A percentile compares a stretch with the other conserved stretches of the same genome.
Evolutionary conservation across 2,329 filamentous ascomycete species (phyloP).

Genomic region (Huntiella omanensis): DNA sequence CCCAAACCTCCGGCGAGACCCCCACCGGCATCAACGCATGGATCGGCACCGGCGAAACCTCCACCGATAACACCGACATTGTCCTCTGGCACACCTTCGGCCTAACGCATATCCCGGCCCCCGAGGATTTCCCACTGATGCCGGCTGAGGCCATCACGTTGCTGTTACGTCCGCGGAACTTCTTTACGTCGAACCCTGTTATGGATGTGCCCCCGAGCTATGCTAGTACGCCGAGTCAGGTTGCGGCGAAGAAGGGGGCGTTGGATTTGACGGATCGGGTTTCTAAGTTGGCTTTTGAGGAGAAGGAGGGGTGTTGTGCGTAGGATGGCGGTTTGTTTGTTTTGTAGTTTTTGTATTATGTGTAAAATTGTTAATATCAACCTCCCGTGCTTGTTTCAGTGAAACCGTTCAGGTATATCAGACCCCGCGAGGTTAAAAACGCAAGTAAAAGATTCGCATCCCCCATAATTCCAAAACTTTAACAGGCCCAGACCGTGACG

Average conservation of each 20-base stretch:
- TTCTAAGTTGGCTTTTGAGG: conserved; percentile 20
- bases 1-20: conserved; percentile 68
- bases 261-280: conserved; percentile 30
- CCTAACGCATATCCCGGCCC: conserved; percentile 70
- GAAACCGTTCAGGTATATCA: too few species aligned
- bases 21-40: conserved; percentile 55
- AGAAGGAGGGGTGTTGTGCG: not conserved
- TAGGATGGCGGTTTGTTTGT: too few species aligned
- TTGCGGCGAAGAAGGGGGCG: conserved; percentile 28
- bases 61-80: conserved; percentile 64
- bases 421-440: too few species aligned
- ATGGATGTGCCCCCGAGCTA: conserved; percentile 67
- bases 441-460: too few species aligned
- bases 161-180: conserved; percentile 60
- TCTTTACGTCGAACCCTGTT: conserved; percentile 63
- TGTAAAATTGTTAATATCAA: too few species aligned
- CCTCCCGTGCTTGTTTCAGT: too few species aligned
- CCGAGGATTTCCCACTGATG: conserved; percentile 89
- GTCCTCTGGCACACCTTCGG: conserved; percentile 93
- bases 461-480: too few species aligned
- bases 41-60: conserved; percentile 51
- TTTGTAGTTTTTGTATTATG: too few species aligned
- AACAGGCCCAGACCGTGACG: too few species aligned
- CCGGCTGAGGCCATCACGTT: conserved; percentile 71
- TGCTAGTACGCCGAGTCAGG: conserved; percentile 51